Evolutionary conservation across 129 eudicot genomes (phyloP), one percentile per base, ranked within the genome.

Genomic region (Artemisia tridentata): DNA sequence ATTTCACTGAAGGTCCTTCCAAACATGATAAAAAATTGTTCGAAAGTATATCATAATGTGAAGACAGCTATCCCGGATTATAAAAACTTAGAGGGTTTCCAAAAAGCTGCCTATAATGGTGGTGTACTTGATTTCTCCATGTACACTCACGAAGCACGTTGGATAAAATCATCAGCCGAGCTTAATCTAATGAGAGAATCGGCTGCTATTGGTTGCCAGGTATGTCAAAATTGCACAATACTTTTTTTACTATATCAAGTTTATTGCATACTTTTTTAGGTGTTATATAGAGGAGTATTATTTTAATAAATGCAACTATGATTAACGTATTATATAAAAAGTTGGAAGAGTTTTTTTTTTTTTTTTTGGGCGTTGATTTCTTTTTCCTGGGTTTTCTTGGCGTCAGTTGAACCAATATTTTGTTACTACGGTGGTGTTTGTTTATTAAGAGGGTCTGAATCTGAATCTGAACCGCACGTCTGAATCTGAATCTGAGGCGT

Each of bases 121-220:
- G 85, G 67, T 78, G 92, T 89, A 53, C 80, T 75, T 77, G 96
- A 92, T 82, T 76, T 89, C 53, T 85, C 98, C 47, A 59, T 66
- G 14, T 75, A 79, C 80, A 89, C 90, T 21, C 92, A 92, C 75
- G 95, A 89, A 80, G 87, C 87, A 59, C 88, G 98, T 74, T 92
- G 86, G 92, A 56, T 86, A 38, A 92, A 89, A 80, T 92, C 98
- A 55, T 80, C 91, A 25, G 85, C 96, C 1, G 98, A 92, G 78
- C 73, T 89, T 75, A 83, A 69, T 63, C 72, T 92, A 69, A 92
- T 92, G 92, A 87, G 92, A 74, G 78, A 92, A 68, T 69, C 98
- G 47, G 90, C 96, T 69, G 76, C 98, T 57, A 84, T 92, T 72
- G 92, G 82, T 80, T 83, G 85, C 70, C 98, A 92, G 98, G 98